Base-by-base conservation (phyloP, 805 yeast genomes). In the Candida odintsovae region DNA sequence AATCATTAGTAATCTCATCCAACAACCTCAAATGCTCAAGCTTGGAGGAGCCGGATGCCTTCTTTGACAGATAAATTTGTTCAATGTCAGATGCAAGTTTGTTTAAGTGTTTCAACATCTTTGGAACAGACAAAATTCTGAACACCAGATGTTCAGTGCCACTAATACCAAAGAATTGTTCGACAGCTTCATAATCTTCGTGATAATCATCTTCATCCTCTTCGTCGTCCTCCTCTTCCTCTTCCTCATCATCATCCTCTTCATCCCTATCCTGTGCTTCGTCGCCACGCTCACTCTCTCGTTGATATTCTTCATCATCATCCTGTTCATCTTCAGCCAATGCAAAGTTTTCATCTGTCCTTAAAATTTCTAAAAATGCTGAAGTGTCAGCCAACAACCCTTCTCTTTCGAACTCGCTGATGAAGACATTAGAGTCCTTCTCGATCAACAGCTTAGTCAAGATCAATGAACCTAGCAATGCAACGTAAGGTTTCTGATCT, bases 361-460 rank as follows among this genome's bases (percentile, higher is more conserved):
- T 41, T 35, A 54, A 31, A 9, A 56, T 51, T 22, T 63, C 64
- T 10, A 66, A 45, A 4, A 79, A 62, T 0, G 56, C 48, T 1
- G 64, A 52, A 10, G 75, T 68, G 57, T 83, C 87, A 16, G 72
- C 63, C 4, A 83, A 59, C n/a, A 85, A 63, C 0, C 96, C 96
- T 56, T 88, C 95, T 46, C 86, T 74, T 54, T 77, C 83, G 50
- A 88, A 77, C 9, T 69, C 71, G 0, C 61, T 55, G 6, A 80
- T 56, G 46, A 76, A 81, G 1, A 62, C 48, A 1, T 63, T 65
- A 0, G 82, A 73, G 16, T 73, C 65, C 39, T 72, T 70, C 6
- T 62, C 61, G 0, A 79, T 63, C 42, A 86, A 59, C 2, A 62
- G 49, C 9, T 70, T 66, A 1, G 80, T 67, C 13, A 83, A 62